phyloP scores from a whole-genome alignment of 129 eudicot species.

The Escallonia herrerae region DNA sequence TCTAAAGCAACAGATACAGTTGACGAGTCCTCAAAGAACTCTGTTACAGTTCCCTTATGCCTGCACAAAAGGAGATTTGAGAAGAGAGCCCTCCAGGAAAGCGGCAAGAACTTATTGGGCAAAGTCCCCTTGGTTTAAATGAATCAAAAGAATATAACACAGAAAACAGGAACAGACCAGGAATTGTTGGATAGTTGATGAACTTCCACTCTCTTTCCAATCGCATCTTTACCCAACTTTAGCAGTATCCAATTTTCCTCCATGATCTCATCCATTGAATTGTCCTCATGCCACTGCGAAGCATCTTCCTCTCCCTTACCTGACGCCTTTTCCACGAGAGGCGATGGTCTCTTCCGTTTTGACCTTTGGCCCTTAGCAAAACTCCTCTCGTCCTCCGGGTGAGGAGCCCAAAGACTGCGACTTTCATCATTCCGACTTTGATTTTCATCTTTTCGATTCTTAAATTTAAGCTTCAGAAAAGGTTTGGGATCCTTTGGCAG shows the following conservation, averaged over 20 bases:
- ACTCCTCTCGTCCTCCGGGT: constrained; percentile 66
- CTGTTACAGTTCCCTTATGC: constrained; percentile 73
- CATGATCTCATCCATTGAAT: constrained; percentile 45
- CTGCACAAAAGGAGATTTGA: constrained; percentile 28
- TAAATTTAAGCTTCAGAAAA: constrained; percentile 65
- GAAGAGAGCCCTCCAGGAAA: background rate
- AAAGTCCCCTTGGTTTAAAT: too few species aligned
- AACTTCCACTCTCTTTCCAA: constrained; percentile 89
- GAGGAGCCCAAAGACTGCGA: constrained; percentile 49
- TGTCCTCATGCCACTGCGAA: constrained; percentile 32
- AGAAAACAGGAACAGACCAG: constrained; percentile 50
- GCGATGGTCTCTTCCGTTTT: constrained; percentile 70
- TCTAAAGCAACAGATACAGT: constrained; percentile 66
- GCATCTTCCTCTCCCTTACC: constrained; percentile 42
- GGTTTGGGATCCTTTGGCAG: constrained; percentile 60
- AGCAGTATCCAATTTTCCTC: constrained; percentile 94
- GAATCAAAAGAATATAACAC: too few species aligned
- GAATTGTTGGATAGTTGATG: constrained; percentile 71
- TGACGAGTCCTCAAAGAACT: constrained; percentile 54
- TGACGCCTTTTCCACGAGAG: constrained; percentile 30
- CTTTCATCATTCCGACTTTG: constrained; percentile 47
- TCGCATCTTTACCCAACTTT: constrained; percentile 83
- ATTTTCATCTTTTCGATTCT: constrained; percentile 54
- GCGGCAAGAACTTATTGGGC: background rate
- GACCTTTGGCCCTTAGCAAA: constrained; percentile 90